phyloP scores from a whole-genome alignment of 495 filamentous ascomycete species.

The Tirmania nivea region DNA sequence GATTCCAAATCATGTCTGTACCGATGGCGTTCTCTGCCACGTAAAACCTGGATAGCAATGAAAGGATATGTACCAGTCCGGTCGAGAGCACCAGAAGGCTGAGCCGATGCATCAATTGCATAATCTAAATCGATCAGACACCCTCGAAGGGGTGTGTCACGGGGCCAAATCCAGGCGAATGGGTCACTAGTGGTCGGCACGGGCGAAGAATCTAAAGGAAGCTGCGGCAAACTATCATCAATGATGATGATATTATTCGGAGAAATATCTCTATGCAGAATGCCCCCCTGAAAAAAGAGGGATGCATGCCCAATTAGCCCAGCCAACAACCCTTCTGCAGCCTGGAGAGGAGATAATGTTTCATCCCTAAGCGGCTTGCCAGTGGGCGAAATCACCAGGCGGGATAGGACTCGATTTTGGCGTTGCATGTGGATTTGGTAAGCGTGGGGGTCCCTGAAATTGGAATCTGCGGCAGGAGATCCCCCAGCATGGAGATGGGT shows the following conservation, averaged over 20 bases:
- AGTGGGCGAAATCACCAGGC: no score
- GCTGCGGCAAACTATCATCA: neutral
- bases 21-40: constrained; percentile 19
- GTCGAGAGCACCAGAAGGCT: no score
- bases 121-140: neutral
- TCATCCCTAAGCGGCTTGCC: no score
- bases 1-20: no score
- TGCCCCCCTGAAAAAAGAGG: neutral
- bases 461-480: no score
- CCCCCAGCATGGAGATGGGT: no score
- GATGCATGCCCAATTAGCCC: neutral
- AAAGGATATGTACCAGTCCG: constrained; percentile 13
- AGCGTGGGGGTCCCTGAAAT: no score
- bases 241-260: neutral
- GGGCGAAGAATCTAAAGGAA: neutral
- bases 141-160: neutral
- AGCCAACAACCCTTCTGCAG: neutral
- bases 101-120: neutral
- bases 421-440: no score
- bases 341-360: no score
- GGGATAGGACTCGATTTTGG: no score
- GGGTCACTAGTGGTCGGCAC: neutral
- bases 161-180: neutral
- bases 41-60: constrained; percentile 24
- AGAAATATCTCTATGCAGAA: neutral